Evolutionary conservation across 169 alveolate genomes (phyloP), one percentile per base, ranked within the genome.

Genomic region (Plasmodium berghei): DNA sequence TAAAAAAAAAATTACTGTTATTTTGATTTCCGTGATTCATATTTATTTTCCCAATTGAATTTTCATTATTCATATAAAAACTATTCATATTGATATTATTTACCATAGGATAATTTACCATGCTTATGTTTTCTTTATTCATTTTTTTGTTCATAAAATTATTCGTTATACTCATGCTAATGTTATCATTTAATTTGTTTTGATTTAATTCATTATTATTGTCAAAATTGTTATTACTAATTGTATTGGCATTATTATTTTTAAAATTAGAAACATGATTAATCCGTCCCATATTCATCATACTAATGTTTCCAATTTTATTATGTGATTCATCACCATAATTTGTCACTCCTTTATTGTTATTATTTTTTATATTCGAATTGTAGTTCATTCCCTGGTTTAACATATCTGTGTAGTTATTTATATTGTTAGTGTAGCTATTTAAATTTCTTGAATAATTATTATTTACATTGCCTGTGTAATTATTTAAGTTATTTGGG

Each of bases 141-240:
- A 45, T 73, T 61, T 73, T 73, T 22, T 61, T 73, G 73, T 16
- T 73, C 9, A 73, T 45, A 73, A 73, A 16, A 16, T 58, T 73
- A 52, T 56, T 45, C 18, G 56, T 28, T 59, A 56, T 55, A 28
- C 22, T 48, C 18, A 34, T 12, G 20, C 55, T 52, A n/a, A 45
- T 62, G 49, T 3, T 62, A 9, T 24, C 49, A 18, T 46, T 28
- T 28, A 28, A 9, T 20, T 72, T 72, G 28, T 48, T 61, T 10
- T 40, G 52, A 14, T 20, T 72, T 22, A 24, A 24, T 14, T 63
- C 20, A 52, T 52, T 48, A 48, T 69, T 69, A 69, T 46, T 42
- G n/a, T n/a, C 28, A 48, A 14, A 45, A 45, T 40, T 69, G 45
- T 69, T 69, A 48, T 24, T 69, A 20, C 6, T 61, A 59, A 45